Base-by-base conservation (phyloP, 2,329 filamentous ascomycete genomes). In the Pseudogymnoascus sp. region DNA sequence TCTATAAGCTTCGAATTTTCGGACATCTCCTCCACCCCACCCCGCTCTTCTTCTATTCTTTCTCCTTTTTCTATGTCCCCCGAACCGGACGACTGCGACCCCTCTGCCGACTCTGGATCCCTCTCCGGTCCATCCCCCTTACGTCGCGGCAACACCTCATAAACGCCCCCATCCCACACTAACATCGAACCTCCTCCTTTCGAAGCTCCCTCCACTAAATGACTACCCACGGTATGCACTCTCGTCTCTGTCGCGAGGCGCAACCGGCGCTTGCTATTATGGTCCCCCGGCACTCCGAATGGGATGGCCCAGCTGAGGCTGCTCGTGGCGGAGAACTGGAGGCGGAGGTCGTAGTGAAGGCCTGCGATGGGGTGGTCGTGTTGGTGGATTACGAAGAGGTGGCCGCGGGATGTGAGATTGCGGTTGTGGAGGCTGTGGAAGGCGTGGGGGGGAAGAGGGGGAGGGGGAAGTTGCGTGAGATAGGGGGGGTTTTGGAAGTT, bases 351-450 rank as follows among this genome's bases (percentile, higher is more conserved):
- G 76, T 90, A 89, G 71, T 88, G 85, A 1, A 81, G 80, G 23
- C 88, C 87, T 8, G 88, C 86, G 48, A 89, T 73, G 1, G 88
- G 88, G 71, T 90, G 88, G 70, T 90, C 87, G 71, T 91, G 87
- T 71, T 91, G 87, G 72, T 90, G 87, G 39, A 90, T 80, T 62
- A 90, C 83, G 70, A 90, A 90, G 72, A 87, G 85, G 7, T 79
- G 76, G 16, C 79, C 79, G 16, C 28, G 51, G n/a, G 51, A 57
- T 34, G 51, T 57, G 51, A 57, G 51, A 14, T 57, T 16, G 51
- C 28, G 28, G 6, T 19, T 34, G 28, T 57, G 51, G 28, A 57
- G 51, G 51, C 16, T 14, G 28, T 57, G 28, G 28, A 57, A 57
- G 28, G 51, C 28, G 51, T 10, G 10, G 16, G 21, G n/a, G 28